Base-by-base conservation (phyloP, 345 rosid species). In the Rhizophora mangle region DNA sequence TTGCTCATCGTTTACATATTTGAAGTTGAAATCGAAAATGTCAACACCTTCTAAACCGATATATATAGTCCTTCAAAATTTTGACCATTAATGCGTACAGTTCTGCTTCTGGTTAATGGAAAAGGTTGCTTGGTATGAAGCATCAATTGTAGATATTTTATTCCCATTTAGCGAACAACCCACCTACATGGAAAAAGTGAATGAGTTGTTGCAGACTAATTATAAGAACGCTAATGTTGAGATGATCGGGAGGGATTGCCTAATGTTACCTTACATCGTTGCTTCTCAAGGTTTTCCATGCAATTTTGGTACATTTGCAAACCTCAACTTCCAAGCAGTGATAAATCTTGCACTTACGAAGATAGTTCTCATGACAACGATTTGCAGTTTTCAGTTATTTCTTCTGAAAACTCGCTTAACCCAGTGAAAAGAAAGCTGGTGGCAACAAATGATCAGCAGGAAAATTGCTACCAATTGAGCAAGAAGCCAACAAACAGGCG, bases 251-350 rank as follows among this genome's bases (percentile, higher is more conserved):
- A 72, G 66, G 26, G 84, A 76, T 26, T 79, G 61, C 60, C 80
- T 82, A 0, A 69, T 79, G 87, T 68, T 81, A 31, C 84, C 85
- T 18, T 81, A 74, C 64, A 72, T 81, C 18, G 76, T 81, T 37
- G 79, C 80, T 43, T 74, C 85, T 30, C 82, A 70, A 51, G 78
- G 68, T 20, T 60, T 71, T 67, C 66, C 79, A 16, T 66, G 57
- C 69, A 49, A 21, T 55, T 8, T 53, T 0, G 73, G 63, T 15
- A 55, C 72, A 57, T 62, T 64, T 24, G 73, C 85, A 18, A 73
- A 64, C 74, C 63, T 71, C 9, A 77, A 70, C 80, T 69, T 81
- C 67, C 64, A 37, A 60, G 64, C 11, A 67, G 46, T 18, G 72
- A 72, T 0, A 74, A 60, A 53, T 72, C 80, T 22, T 43, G 59